These are phyloP conservation scores for Phaffia tasmanica DNA, from an alignment of 768 basidiomycete genomes.

Conservation along the genomic window DNA sequence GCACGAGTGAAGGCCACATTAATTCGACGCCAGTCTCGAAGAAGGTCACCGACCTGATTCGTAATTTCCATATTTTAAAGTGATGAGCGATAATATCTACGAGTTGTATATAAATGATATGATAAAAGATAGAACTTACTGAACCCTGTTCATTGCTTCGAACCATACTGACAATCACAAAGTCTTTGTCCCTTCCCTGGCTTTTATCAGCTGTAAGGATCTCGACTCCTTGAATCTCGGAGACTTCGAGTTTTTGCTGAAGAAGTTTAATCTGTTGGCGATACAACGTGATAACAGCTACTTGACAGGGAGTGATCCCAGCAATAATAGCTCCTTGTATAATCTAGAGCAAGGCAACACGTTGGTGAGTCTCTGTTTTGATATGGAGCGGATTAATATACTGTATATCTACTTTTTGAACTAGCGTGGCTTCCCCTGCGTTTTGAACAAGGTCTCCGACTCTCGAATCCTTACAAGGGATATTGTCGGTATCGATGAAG, in stretches of 20 bases:
- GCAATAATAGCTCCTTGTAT: conserved; percentile 53
- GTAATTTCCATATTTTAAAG: not conserved
- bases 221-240: conserved; percentile 42
- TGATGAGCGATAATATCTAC: not conserved
- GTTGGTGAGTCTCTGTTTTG: not conserved
- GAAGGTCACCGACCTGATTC: conserved; percentile 70
- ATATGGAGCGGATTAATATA: too few relatives aligned
- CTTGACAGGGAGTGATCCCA: conserved; percentile 57
- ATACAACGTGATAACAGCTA: conserved; percentile 84
- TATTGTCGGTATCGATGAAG: conserved; percentile 81
- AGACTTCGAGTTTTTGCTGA: conserved; percentile 39
- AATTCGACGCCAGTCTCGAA: conserved; percentile 91
- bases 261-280: conserved; percentile 91
- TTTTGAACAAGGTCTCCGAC: conserved; percentile 88
- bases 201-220: conserved; percentile 84
- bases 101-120: not conserved
- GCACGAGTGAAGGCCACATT: conserved; percentile 96
- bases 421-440: conserved; percentile 54
- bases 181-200: conserved; percentile 92
- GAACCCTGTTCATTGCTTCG: conserved; percentile 64
- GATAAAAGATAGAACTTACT: conserved; percentile 45
- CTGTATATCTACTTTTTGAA: conserved; percentile 38
- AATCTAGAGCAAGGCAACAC: conserved; percentile 44
- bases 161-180: conserved; percentile 84
- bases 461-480: conserved; percentile 68